phyloP scores from a whole-genome alignment of 2,329 filamentous ascomycete species.

The Calonectria fujianensis region DNA sequence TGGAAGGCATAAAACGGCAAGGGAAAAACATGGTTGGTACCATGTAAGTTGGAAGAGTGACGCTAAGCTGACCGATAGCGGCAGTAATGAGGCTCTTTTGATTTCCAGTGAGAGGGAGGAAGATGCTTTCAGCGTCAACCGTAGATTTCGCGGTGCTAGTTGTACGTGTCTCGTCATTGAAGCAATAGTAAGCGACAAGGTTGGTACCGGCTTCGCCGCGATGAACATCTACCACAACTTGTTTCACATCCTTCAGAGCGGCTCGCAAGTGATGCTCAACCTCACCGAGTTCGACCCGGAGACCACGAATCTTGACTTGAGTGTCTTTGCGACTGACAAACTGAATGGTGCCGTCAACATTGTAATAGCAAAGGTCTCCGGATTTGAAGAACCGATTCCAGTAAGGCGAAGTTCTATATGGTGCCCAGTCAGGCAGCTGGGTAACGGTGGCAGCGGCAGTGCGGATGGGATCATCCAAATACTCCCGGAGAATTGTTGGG shows the following conservation, averaged over 20 bases:
- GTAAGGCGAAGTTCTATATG: neutral
- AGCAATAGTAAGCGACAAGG: conserved; percentile 14
- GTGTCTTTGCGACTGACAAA: conserved; percentile 61
- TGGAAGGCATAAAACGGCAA: conserved; percentile 20
- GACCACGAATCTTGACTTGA: conserved; percentile 75
- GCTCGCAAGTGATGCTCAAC: conserved; percentile 15
- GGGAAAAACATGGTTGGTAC: conserved; percentile 43
- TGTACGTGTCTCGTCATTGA: neutral
- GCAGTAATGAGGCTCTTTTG: neutral
- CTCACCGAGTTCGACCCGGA: conserved; percentile 53
- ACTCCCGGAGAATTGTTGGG: conserved; percentile 1
- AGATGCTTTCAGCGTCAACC: conserved; percentile 3
- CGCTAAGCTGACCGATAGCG: neutral
- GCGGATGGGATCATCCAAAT: neutral
- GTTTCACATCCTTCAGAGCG: neutral
- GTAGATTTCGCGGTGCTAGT: neutral
- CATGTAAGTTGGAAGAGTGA: conserved; percentile 42
- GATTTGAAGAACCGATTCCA: conserved; percentile 22
- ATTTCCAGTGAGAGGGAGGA: neutral
- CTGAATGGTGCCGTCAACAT: conserved; percentile 9
- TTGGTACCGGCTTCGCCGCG: neutral
- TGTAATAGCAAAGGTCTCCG: conserved; percentile 21
- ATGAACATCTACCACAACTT: conserved; percentile 7
- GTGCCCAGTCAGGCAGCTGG: neutral
- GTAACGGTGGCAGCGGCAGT: conserved; percentile 15